Evolutionary conservation across 2,329 filamentous ascomycete species (phyloP).

Genomic region (Cordyceps pruinosa): DNA sequence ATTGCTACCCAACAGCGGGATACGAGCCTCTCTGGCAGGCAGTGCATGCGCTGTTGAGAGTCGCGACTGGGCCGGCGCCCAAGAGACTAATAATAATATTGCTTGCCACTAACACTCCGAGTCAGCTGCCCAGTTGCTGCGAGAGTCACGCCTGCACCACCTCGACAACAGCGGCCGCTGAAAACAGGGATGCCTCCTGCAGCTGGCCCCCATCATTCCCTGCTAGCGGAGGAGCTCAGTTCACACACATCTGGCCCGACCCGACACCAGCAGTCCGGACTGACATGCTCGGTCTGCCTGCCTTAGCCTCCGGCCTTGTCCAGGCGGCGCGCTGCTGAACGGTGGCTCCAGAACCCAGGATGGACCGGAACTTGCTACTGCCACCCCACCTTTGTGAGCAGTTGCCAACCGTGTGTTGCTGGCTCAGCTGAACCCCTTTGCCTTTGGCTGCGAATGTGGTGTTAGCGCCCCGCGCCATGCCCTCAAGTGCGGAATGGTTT

Average conservation of each 20-base stretch:
- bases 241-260: slow-evolving; percentile 4
- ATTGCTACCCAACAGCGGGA: slow-evolving; percentile 6
- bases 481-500: slow-evolving; percentile 10
- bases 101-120: neutral
- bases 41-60: neutral
- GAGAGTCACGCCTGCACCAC: slow-evolving; percentile 1
- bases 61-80: neutral
- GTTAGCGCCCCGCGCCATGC: slow-evolving; percentile 10
- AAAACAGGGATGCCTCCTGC: slow-evolving; percentile 12
- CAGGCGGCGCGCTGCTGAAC: neutral
- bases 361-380: slow-evolving; percentile 8
- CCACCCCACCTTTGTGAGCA: slow-evolving; percentile 10
- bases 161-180: slow-evolving; percentile 4
- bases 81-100: neutral
- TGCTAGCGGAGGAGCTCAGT: slow-evolving; percentile 7
- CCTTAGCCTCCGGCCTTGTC: neutral
- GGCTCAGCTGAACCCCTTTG: slow-evolving; percentile 12
- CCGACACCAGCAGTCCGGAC: neutral
- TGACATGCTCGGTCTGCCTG: neutral
- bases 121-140: slow-evolving; percentile 5
- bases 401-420: slow-evolving; percentile 10
- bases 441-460: slow-evolving; percentile 6
- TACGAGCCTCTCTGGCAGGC: neutral
- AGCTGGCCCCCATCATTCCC: slow-evolving; percentile 3
- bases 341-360: neutral